phyloP scores from a whole-genome alignment of 306 rosid genomes.

The Calophaca sinica region DNA sequence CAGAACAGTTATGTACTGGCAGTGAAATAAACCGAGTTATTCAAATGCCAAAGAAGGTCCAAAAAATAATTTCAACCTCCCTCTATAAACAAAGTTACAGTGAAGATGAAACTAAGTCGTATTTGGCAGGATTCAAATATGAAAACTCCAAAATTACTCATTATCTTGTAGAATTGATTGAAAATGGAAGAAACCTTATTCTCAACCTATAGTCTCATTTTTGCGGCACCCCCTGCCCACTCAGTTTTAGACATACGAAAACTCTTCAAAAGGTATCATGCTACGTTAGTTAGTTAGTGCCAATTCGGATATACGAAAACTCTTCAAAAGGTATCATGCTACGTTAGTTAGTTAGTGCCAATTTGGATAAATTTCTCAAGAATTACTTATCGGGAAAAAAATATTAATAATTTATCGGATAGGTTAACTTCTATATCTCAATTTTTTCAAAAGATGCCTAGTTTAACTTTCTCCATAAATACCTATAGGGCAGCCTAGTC shows the following conservation, averaged over 20 bases:
- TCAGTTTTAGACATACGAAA: neutral
- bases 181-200: slow-evolving; percentile 3
- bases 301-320: neutral
- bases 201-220: slow-evolving; percentile 16
- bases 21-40: slow-evolving; percentile 28
- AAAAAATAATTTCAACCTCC: neutral
- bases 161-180: neutral
- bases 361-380: neutral
- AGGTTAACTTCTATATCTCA: neutral
- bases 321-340: neutral
- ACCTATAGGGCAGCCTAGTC: neutral
- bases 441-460: neutral
- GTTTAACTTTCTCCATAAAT: neutral
- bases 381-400: too few relatives aligned
- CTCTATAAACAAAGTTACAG: slow-evolving; percentile 19
- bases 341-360: too few relatives aligned
- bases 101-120: slow-evolving; percentile 16
- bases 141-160: neutral
- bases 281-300: too few relatives aligned
- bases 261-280: neutral
- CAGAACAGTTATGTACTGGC: slow-evolving; percentile 39
- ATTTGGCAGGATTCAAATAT: slow-evolving; percentile 18
- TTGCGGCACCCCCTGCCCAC: neutral
- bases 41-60: slow-evolving; percentile 27
- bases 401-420: too few relatives aligned